phyloP scores from a whole-genome alignment of 2,329 filamentous ascomycete species.

The Aspergillus caelatus region DNA sequence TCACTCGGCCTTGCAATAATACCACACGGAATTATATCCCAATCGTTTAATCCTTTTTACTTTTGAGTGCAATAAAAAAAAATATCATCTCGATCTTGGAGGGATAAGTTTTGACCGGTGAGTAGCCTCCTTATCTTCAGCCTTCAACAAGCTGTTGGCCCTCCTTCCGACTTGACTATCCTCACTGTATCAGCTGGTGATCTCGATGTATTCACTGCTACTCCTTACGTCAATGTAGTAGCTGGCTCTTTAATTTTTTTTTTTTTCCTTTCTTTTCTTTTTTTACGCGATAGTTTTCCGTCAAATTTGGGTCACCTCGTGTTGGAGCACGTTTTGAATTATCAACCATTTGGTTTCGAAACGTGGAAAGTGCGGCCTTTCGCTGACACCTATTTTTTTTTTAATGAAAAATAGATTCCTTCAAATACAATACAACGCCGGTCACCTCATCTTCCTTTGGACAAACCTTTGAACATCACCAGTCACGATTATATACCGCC shows the following conservation, averaged over 20 bases:
- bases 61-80: background rate
- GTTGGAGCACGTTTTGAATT: constrained; percentile 19
- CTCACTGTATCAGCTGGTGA: background rate
- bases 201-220: constrained; percentile 14
- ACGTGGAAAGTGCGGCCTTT: constrained; percentile 10
- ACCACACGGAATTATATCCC: constrained; percentile 13
- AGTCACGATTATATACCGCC: constrained; percentile 45
- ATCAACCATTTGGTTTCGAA: constrained; percentile 10
- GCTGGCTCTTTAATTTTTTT: background rate
- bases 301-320: constrained; percentile 10
- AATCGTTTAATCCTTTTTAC: constrained; percentile 6
- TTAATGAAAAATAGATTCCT: constrained; percentile 10
- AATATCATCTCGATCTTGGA: background rate
- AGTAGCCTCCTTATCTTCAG: constrained; percentile 4
- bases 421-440: constrained; percentile 10
- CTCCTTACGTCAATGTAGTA: constrained; percentile 24
- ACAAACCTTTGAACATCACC: constrained; percentile 5
- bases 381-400: constrained; percentile 13
- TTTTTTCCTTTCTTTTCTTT: background rate
- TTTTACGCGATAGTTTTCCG: background rate
- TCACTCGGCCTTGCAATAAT: constrained; percentile 16
- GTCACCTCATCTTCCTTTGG: constrained; percentile 11
- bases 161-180: background rate
- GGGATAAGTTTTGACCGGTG: background rate
- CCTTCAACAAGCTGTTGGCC: background rate